These are phyloP conservation scores for Aureobasidium sp. DNA, from an alignment of 2,329 filamentous ascomycete species.

Conservation along the genomic window DNA sequence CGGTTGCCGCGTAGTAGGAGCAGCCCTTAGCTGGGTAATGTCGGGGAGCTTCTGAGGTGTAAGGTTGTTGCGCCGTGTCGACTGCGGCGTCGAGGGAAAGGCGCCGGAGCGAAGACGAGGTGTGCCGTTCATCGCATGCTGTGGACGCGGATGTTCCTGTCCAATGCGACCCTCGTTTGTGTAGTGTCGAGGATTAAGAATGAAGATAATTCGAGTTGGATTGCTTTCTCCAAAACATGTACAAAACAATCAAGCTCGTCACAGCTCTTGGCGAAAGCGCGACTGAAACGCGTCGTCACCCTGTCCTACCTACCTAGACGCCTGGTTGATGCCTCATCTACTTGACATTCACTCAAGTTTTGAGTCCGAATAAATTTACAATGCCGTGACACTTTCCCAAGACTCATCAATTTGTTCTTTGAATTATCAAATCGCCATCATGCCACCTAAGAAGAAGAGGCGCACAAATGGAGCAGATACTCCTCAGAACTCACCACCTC, in stretches of 20 bases:
- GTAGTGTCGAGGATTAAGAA: neutral
- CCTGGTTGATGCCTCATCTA: neutral
- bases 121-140: constrained; percentile 73
- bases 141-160: neutral
- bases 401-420: too few relatives aligned
- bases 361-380: neutral
- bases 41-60: constrained; percentile 30
- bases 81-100: constrained; percentile 66
- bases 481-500: constrained; percentile 33
- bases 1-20: neutral
- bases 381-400: neutral
- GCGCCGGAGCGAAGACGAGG: constrained; percentile 69
- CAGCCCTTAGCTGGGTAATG: constrained; percentile 13
- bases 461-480: constrained; percentile 22
- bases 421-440: neutral
- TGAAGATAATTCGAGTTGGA: neutral
- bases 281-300: neutral
- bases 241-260: constrained; percentile 7
- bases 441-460: constrained; percentile 20
- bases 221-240: neutral
- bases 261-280: constrained; percentile 8
- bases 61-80: constrained; percentile 21
- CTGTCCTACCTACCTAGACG: neutral
- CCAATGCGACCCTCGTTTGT: neutral
- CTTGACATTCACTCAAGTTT: neutral